These are phyloP conservation scores for Leccinum fibrillosum DNA, from an alignment of 768 basidiomycete species.

Conservation along the genomic window DNA sequence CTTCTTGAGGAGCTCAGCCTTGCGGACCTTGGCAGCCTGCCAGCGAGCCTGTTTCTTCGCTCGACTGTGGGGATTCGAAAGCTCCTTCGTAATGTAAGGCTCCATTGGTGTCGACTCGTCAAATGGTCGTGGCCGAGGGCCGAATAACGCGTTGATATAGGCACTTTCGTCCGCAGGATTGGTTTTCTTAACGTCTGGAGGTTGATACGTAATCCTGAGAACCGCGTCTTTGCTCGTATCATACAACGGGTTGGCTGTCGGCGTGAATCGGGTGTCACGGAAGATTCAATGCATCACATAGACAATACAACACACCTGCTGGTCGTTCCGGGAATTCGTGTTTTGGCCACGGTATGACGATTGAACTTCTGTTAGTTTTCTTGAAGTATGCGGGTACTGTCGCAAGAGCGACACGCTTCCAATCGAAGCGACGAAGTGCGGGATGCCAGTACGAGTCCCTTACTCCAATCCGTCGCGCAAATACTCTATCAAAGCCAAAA, in stretches of 20 bases:
- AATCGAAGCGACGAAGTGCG: conserved; percentile 54
- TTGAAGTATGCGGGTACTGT: conserved; percentile 56
- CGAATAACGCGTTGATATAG: conserved; percentile 52
- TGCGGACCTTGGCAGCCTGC: conserved; percentile 52
- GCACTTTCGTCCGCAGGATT: conserved; percentile 48
- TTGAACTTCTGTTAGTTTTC: conserved; percentile 29
- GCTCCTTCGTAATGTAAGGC: conserved; percentile 59
- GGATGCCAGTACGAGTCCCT: conserved; percentile 59
- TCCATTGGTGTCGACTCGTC: conserved; percentile 62
- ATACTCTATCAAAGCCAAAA: conserved; percentile 49
- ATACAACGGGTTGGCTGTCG: conserved; percentile 40
- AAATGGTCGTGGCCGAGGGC: conserved; percentile 40
- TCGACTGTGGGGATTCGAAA: conserved; percentile 78
- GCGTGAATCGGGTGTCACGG: conserved; percentile 5
- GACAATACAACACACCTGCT: conserved; percentile 18
- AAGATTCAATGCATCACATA: background rate
- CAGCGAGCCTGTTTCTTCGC: conserved; percentile 80
- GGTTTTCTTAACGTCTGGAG: conserved; percentile 45
- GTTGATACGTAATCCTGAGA: conserved; percentile 65
- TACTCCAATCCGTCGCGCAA: conserved; percentile 68
- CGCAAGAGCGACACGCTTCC: conserved; percentile 68
- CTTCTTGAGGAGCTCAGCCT: conserved; percentile 48
- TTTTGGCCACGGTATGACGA: conserved; percentile 72
- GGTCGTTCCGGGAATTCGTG: conserved; percentile 38
- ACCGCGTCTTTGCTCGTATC: conserved; percentile 66